A percentile compares a stretch with the other conserved stretches of the same genome.
phyloP scores from a whole-genome alignment of 139 green algal genomes.

The Coelastrella sp. region DNA sequence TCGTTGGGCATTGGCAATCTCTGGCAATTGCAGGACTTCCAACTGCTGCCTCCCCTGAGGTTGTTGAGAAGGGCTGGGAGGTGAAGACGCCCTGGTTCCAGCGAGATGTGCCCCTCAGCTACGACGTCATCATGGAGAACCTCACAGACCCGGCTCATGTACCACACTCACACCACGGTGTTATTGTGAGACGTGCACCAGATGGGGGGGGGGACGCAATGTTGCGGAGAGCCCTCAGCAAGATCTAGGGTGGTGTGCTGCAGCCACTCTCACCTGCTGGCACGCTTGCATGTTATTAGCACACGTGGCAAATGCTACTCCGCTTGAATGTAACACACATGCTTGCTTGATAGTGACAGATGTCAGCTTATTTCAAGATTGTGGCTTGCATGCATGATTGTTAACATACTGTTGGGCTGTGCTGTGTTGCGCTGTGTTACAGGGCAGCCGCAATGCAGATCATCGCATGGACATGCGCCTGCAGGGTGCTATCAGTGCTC shows the following conservation, averaged over 20 bases:
- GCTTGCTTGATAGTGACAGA: neutral
- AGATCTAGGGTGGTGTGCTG: neutral
- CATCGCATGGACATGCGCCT: too few species aligned
- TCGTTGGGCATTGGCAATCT: too few species aligned
- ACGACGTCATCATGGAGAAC: conserved; percentile 39
- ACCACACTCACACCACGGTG: conserved; percentile 26
- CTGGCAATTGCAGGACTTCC: neutral
- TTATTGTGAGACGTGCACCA: conserved; percentile 16
- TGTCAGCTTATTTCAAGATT: too few species aligned
- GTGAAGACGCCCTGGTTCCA: conserved; percentile 28
- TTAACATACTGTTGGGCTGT: too few species aligned
- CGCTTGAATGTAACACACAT: neutral
- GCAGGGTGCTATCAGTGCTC: too few species aligned
- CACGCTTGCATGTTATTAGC: neutral
- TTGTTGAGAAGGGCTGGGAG: neutral
- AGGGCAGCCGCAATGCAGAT: too few species aligned
- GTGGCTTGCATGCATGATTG: too few species aligned
- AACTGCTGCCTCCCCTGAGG: neutral
- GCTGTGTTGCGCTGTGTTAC: neutral
- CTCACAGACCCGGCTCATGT: conserved; percentile 35
- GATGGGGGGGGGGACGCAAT: neutral
- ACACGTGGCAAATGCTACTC: neutral
- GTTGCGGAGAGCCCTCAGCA: too few species aligned
- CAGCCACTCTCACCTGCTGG: too few species aligned
- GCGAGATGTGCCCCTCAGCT: conserved; percentile 22